Conservation (phyloP, 2,329 filamentous ascomycete species). For the Epicoccum nigrum region DNA sequence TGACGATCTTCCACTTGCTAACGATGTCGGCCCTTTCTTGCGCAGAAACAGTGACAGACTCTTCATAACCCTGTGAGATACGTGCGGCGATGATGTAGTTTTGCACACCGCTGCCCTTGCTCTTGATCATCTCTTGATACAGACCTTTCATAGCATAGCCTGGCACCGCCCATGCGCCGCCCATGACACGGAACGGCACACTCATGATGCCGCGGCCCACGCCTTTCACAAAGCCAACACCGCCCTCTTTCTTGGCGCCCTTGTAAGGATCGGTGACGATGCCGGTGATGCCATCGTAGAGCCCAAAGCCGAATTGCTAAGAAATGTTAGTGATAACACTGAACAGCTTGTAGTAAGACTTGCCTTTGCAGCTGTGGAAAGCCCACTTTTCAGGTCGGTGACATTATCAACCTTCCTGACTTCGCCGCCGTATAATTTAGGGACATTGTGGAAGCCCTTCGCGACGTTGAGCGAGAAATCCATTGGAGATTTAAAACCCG, state of each 20-base stretch:
- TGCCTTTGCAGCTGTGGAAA: conserved; percentile 76
- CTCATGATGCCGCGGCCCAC: conserved; percentile 85
- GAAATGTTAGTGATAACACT: conserved; percentile 12
- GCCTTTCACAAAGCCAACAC: conserved; percentile 75
- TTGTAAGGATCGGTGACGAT: conserved; percentile 77
- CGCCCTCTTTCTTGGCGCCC: conserved; percentile 70
- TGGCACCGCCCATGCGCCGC: conserved; percentile 68
- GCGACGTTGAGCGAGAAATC: conserved; percentile 83
- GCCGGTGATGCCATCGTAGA: conserved; percentile 83
- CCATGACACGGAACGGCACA: conserved; percentile 79
- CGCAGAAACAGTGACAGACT: conserved; percentile 60
- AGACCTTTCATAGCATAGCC: conserved; percentile 85
- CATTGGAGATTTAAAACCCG: conserved; percentile 80
- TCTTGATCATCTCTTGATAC: conserved; percentile 75
- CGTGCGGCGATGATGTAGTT: conserved; percentile 82
- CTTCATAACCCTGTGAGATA: conserved; percentile 75
- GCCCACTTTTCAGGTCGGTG: conserved; percentile 74
- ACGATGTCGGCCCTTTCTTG: conserved; percentile 71
- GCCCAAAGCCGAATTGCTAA: conserved; percentile 73
- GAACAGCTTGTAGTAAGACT: background rate
- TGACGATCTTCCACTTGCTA: conserved; percentile 66
- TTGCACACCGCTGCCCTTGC: conserved; percentile 72
- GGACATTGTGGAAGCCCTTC: conserved; percentile 87
- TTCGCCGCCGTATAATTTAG: conserved; percentile 82
- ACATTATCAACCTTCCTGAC: conserved; percentile 81